Evolutionary conservation across 2,329 filamentous ascomycete genomes (phyloP), one percentile per base, ranked within the genome.

Genomic region (Cadophora luteo-olivacea): DNA sequence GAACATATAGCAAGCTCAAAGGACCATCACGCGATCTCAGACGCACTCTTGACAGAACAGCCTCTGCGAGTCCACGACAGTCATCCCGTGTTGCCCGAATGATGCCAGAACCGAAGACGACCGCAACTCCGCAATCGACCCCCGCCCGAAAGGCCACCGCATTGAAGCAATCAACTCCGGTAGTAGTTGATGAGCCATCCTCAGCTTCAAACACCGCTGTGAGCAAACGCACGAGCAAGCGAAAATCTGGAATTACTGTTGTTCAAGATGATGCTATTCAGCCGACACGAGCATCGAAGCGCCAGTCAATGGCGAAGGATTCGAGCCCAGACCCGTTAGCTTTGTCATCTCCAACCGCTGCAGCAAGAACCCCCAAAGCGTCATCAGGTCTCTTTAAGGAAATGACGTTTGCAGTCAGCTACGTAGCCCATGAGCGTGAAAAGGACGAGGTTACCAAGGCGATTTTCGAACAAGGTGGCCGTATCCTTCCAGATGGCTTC

Each of bases 391-490:
- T 97, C 0, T 97, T 98, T 75, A 81, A 86, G 0, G 89, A 90
- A 52, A 97, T 97, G 94, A 89, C 88, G 0, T 97, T 98, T 79
- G 94, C 94, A 0, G 86, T 97, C 12, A 95, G 93, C 0, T 92
- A 93, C 70, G 80, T 80, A 33, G 81, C 82, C 51, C 82, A 83
- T 1, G 84, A 86, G 1, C 84, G 88, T 64, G 84, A 84, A 19
- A 81, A 81, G 9, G 85, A 88, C 22, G 87, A 88, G 60, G 78
- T 96, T 2, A 87, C 87, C 41, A 83, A 82, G 1, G 82, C 87
- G 61, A 94, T 98, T 65, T 80, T 83, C 1, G 84, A 87, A 6
- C 89, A 92, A 61, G 95, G 94, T 3, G 95, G 94, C 0, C 82
- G 80, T 0, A 82, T 97, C 11, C 80, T 98, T 0, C 80, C 88